A percentile compares a stretch with the other conserved stretches of the same genome.
These are phyloP conservation scores for Sclerotinia sclerotiorum DNA, from an alignment of 2,329 filamentous ascomycete genomes.

Conservation along the genomic window DNA sequence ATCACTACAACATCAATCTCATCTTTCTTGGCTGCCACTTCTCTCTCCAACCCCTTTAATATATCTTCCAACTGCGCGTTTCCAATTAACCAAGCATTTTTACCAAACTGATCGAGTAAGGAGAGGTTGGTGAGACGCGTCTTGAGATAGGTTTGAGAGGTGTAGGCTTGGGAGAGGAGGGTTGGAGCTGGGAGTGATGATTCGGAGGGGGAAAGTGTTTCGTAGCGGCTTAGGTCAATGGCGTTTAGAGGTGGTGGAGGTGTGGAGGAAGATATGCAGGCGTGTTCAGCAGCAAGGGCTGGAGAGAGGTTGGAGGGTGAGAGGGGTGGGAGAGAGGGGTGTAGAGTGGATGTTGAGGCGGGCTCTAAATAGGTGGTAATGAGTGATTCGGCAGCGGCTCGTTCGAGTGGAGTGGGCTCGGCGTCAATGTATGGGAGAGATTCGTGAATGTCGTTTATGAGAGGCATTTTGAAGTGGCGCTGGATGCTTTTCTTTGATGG, in stretches of 20 bases:
- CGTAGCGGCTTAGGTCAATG: slow-evolving; percentile 80
- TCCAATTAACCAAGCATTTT: slow-evolving; percentile 86
- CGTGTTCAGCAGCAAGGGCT: slow-evolving; percentile 65
- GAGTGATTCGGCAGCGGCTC: slow-evolving; percentile 66
- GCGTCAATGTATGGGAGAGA: slow-evolving; percentile 65
- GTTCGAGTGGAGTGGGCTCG: slow-evolving; percentile 62
- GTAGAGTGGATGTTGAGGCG: slow-evolving; percentile 42
- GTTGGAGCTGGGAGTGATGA: slow-evolving; percentile 45
- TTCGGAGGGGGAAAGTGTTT: slow-evolving; percentile 58
- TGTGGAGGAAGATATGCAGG: slow-evolving; percentile 1
- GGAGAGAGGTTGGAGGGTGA: slow-evolving; percentile 60
- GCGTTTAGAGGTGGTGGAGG: slow-evolving; percentile 53
- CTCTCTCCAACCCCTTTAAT: slow-evolving; percentile 67
- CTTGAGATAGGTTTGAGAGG: slow-evolving; percentile 57
- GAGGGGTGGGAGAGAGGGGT: slow-evolving; percentile 57
- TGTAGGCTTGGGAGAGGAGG: slow-evolving; percentile 52
- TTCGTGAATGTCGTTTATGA: slow-evolving; percentile 37
- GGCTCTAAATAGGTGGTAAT: slow-evolving; percentile 62
- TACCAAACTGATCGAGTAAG: slow-evolving; percentile 52
- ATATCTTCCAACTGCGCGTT: slow-evolving; percentile 80
- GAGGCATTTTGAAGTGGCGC: slow-evolving; percentile 31
- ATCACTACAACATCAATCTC: slow-evolving; percentile 74
- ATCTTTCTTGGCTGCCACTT: slow-evolving; percentile 66
- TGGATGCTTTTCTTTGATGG: slow-evolving; percentile 1
- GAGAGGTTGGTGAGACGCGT: slow-evolving; percentile 36